Evolutionary conservation across 352 stramenopile genomes (phyloP).

Genomic region (Globisporangium iwayamae): DNA sequence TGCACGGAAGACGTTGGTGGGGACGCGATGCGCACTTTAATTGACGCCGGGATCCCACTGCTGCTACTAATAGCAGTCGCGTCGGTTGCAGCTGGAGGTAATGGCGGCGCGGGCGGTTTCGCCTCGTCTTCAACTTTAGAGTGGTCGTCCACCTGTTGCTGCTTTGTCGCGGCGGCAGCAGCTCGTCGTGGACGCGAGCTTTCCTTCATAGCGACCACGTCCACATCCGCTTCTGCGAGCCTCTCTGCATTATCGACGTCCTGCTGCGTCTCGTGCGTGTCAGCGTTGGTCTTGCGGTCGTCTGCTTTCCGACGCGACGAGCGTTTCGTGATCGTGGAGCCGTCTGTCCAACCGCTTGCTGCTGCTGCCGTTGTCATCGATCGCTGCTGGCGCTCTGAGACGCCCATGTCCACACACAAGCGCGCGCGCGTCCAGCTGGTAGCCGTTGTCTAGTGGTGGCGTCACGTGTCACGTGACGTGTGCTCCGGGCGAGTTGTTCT

Average conservation of each 20-base stretch:
- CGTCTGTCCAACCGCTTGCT: neutral
- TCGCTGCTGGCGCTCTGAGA: constrained; percentile 4
- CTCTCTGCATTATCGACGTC: neutral
- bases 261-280: neutral
- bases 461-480: neutral
- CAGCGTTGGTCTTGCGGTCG: neutral
- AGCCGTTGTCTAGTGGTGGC: neutral
- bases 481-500: neutral
- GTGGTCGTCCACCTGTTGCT: neutral
- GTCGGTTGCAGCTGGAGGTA: neutral
- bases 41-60: neutral
- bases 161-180: neutral
- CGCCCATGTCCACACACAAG: neutral
- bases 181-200: neutral
- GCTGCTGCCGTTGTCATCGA: neutral
- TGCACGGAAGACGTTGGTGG: neutral
- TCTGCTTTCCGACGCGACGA: constrained; percentile 4
- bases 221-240: neutral
- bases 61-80: no score
- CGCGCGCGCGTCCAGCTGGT: neutral
- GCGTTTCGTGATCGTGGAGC: neutral
- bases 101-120: neutral
- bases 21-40: constrained; percentile 12
- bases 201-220: neutral
- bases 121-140: neutral